phyloP scores from a whole-genome alignment of 208 protist species.

The Phytomonas sp. region DNA sequence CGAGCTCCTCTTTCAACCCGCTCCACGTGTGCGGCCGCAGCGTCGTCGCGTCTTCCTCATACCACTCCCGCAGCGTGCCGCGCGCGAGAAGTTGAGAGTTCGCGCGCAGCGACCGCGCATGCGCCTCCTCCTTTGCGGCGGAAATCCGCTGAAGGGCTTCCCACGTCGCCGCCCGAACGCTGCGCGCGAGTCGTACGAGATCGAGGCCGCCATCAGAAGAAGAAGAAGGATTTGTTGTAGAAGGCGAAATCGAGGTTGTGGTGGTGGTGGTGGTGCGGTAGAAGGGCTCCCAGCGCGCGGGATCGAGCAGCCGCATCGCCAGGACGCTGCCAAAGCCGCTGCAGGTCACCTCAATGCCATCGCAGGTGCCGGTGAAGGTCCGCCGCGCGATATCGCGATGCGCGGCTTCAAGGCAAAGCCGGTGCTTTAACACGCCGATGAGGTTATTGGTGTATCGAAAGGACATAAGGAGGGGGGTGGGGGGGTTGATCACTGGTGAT shows the following conservation, averaged over 20 bases:
- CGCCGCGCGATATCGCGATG: slow-evolving; percentile 48
- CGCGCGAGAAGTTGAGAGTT: slow-evolving; percentile 37
- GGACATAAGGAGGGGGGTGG: slow-evolving; percentile 35
- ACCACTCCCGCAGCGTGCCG: slow-evolving; percentile 55
- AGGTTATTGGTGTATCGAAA: slow-evolving; percentile 87
- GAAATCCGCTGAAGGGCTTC: slow-evolving; percentile 51
- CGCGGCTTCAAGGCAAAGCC: slow-evolving; percentile 60
- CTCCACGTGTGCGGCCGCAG: slow-evolving; percentile 47
- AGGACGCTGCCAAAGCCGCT: slow-evolving; percentile 67
- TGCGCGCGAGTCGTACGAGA: slow-evolving; percentile 41
- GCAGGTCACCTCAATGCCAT: slow-evolving; percentile 71
- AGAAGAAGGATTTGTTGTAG: background rate
- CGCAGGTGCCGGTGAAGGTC: slow-evolving; percentile 56
- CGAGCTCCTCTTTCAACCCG: slow-evolving; percentile 40
- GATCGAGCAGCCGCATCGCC: slow-evolving; percentile 41
- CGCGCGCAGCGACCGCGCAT: slow-evolving; percentile 42
- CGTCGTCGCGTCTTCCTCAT: slow-evolving; percentile 66
- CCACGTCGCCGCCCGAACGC: slow-evolving; percentile 64
- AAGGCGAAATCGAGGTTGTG: background rate
- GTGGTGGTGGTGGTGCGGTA: slow-evolving; percentile 23
- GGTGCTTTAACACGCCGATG: slow-evolving; percentile 68
- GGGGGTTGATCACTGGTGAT: background rate
- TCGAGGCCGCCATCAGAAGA: slow-evolving; percentile 21
- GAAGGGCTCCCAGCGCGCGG: slow-evolving; percentile 42
- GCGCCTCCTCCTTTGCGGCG: slow-evolving; percentile 60